phyloP scores from a whole-genome alignment of 495 filamentous ascomycete species.

The Cairneyella variabilis region DNA sequence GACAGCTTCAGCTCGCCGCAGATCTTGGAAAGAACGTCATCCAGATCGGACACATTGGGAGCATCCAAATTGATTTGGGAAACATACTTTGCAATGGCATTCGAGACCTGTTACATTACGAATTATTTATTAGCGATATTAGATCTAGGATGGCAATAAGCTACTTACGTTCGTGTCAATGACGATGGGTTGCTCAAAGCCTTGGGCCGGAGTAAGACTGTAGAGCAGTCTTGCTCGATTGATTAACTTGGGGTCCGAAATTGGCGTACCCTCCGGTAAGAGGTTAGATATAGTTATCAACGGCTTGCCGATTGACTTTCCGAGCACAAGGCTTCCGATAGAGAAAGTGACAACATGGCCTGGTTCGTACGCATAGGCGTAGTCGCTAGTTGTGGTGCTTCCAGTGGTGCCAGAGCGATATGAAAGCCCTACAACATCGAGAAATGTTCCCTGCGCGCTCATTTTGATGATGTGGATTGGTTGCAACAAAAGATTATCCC shows the following conservation, averaged over 20 bases:
- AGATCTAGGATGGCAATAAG: neutral
- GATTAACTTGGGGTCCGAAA: constrained; percentile 1
- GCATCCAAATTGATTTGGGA: constrained; percentile 4
- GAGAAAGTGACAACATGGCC: constrained; percentile 6
- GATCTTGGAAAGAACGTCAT: constrained; percentile 1
- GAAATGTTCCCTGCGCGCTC: constrained; percentile 2
- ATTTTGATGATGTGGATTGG: neutral
- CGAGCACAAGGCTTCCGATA: constrained; percentile 1
- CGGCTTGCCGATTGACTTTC: constrained; percentile 1
- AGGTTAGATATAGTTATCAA: constrained; percentile 7
- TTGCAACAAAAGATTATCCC: neutral
- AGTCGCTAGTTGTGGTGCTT: neutral
- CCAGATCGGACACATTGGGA: neutral
- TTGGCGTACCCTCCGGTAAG: neutral
- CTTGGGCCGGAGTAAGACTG: constrained; percentile 6
- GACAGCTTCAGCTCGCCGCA: constrained; percentile 1
- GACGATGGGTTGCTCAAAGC: constrained; percentile 1
- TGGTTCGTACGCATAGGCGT: neutral
- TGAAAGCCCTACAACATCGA: constrained; percentile 8
- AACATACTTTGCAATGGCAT: neutral
- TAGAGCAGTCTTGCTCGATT: constrained; percentile 8
- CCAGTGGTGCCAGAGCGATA: constrained; percentile 4
- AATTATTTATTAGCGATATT: neutral
- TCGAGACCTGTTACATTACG: neutral
- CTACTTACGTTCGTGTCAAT: constrained; percentile 5